Evolutionary conservation across 1,284 basidiomycete genomes (phyloP).

Genomic region (Filobasidium uniguttulatum): DNA sequence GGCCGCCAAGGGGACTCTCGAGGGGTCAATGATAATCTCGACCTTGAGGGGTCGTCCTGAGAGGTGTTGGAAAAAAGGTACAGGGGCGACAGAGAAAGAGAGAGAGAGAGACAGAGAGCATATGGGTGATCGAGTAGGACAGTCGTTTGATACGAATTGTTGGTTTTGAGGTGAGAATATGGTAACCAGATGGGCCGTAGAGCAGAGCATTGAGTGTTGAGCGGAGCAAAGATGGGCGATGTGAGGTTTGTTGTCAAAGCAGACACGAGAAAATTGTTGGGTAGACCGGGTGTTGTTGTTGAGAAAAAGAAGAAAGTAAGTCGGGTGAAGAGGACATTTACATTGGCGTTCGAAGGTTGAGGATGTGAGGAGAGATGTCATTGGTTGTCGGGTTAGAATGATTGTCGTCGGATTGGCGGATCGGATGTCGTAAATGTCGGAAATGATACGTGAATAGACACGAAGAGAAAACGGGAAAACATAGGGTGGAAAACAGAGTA

Average conservation of each 20-base stretch:
- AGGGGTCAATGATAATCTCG: constrained; percentile 86
- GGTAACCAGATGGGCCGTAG: no score
- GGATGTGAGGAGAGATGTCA: not conserved
- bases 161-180: no score
- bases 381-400: not conserved
- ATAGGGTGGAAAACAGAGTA: not conserved
- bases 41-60: constrained; percentile 96
- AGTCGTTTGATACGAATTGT: no score
- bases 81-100: constrained; percentile 21
- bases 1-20: constrained; percentile 54
- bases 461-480: not conserved
- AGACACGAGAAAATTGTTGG: not conserved
- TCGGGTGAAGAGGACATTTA: not conserved
- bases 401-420: not conserved
- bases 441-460: not conserved
- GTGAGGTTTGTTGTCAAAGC: not conserved
- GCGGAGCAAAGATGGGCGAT: no score
- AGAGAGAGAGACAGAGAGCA: no score
- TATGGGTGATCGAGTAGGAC: no score
- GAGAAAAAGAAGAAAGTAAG: not conserved
- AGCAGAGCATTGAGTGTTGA: no score
- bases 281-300: not conserved
- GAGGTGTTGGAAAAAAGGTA: constrained; percentile 19
- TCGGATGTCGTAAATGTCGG: not conserved
- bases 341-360: no score